A percentile compares a stretch with the other conserved stretches of the same genome.
Conservation (phyloP, 495 filamentous ascomycete genomes). For the Tuber umbilicatum region DNA sequence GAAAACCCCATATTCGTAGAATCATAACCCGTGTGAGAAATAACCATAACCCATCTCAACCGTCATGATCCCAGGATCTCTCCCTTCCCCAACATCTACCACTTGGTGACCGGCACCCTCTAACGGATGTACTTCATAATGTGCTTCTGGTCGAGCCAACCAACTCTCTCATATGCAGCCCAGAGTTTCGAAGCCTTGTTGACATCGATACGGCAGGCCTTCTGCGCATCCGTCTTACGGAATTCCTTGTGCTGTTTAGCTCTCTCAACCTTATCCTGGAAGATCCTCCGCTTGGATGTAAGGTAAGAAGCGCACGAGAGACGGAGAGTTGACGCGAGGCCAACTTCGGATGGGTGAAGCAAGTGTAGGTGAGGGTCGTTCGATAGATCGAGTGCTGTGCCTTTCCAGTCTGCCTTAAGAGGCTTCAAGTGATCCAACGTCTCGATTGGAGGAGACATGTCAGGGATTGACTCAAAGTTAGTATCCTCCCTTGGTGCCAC, state of each 20-base stretch:
- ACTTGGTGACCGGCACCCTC: constrained; percentile 3
- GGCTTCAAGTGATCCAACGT: constrained; percentile 58
- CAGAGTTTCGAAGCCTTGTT: constrained; percentile 97
- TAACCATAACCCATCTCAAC: constrained; percentile 11
- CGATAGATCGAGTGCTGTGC: constrained; percentile 68
- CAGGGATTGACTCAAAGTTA: constrained; percentile 69
- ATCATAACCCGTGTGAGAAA: constrained; percentile 12
- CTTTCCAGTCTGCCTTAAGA: constrained; percentile 85
- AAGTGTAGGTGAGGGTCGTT: constrained; percentile 69
- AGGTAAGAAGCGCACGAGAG: constrained; percentile 87
- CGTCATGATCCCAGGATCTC: constrained; percentile 1
- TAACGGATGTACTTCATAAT: background rate
- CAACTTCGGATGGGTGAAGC: constrained; percentile 72
- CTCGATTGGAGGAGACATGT: constrained; percentile 67
- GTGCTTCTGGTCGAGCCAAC: constrained; percentile 64
- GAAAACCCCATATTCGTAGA: constrained; percentile 18
- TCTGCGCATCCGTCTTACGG: constrained; percentile 94
- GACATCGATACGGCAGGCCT: constrained; percentile 96
- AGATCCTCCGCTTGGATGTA: constrained; percentile 91
- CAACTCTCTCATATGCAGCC: constrained; percentile 82
- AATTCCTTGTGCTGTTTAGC: constrained; percentile 74
- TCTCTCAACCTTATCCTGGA: constrained; percentile 65
- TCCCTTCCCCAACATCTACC: background rate
- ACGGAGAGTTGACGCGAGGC: constrained; percentile 70
- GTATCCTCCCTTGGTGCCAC: constrained; percentile 68